Evolutionary conservation across 2,329 filamentous ascomycete genomes (phyloP), one percentile per base, ranked within the genome.

Genomic region (Paecilomyces formosus): DNA sequence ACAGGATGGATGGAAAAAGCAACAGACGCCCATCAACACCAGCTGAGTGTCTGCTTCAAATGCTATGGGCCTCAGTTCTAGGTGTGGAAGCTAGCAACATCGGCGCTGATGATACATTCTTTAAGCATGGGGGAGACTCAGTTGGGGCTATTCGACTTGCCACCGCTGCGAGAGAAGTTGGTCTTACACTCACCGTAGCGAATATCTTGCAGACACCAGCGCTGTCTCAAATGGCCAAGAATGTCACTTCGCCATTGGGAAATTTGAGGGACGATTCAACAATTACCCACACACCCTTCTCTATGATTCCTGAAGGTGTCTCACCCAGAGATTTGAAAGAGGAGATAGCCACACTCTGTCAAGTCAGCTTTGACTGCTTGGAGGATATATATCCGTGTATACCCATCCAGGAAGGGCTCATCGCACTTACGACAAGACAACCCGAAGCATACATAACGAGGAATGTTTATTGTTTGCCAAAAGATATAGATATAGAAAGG

Each of bases 341-440:
- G 1, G 63, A 67, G 51, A 57, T 65, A 9, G 60, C 65, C 22
- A 7, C 3, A 2, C 56, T 63, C 13, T 70, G 68, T 39, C 35
- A 58, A 24, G 52, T 69, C 24, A 49, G 49, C 12, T 18, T n/a
- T 62, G 58, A 60, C 3, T 57, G 62, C 2, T 65, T 77, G 3
- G 70, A 76, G 55, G 74, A 78, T 60, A 66, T 70, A 4, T 74
- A 76, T 54, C 75, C 76, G 3, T 73, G 69, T 18, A 78, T 72
- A n/a, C 66, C 75, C 1, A 65, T 78, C 2, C 76, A 79, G 62
- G 74, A 76, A 63, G 76, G 74, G 1, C 66, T 78, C 2, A 55
- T 77, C 49, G 72, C 75, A 0, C 65, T 77, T 15, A 74, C 74
- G 0, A 70, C 65, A 33, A 72, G 72, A 57, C 64, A 72, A 35